Evolutionary conservation across 495 filamentous ascomycete species (phyloP).

Genomic region (Neurospora sp.): DNA sequence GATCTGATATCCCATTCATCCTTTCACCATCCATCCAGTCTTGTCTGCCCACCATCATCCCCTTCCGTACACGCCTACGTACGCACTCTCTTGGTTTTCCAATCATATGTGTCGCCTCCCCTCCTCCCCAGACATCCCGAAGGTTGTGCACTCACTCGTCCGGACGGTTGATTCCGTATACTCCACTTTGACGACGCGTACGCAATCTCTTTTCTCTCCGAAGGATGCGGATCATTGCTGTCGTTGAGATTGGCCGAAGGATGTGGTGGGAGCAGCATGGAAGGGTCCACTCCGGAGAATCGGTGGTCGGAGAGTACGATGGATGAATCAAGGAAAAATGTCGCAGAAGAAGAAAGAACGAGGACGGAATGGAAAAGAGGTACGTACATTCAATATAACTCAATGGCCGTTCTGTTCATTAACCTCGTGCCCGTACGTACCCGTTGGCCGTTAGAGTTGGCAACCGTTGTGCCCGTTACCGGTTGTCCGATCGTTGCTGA

Average conservation of each 20-base stretch:
- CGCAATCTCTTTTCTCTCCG: background rate
- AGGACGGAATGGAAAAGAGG: background rate
- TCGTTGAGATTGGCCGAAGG: background rate
- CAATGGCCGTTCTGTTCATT: background rate
- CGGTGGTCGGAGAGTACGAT: background rate
- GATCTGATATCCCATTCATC: background rate
- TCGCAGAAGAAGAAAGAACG: background rate
- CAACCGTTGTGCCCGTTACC: background rate
- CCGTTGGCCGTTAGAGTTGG: background rate
- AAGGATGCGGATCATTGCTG: background rate
- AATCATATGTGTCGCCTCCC: background rate
- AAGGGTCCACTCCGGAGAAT: background rate
- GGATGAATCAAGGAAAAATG: background rate
- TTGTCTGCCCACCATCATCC: background rate
- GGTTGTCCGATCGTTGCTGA: background rate
- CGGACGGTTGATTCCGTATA: background rate
- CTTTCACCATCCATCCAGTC: background rate
- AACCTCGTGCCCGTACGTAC: background rate
- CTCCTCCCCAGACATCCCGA: background rate
- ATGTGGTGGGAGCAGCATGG: background rate
- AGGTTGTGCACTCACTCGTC: background rate
- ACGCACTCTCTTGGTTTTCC: background rate
- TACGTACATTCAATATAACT: background rate
- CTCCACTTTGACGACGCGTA: background rate
- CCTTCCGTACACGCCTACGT: background rate